Evolutionary conservation across 305 asterid species (phyloP).

Genomic region (Fraxinus greggii): DNA sequence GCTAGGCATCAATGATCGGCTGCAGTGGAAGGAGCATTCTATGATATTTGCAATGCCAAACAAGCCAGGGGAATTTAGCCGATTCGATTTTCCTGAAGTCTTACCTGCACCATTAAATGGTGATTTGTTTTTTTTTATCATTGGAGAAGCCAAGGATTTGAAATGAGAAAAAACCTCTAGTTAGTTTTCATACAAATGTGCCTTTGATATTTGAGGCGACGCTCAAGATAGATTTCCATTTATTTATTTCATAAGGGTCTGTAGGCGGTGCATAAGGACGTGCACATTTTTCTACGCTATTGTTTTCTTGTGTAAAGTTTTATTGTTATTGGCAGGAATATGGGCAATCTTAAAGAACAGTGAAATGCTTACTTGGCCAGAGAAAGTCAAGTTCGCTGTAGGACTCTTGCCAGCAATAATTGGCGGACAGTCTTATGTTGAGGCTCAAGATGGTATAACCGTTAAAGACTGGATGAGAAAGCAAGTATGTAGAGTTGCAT

Average conservation of each 20-base stretch:
- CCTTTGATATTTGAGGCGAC: not conserved
- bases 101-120: conserved; percentile 94
- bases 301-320: not conserved
- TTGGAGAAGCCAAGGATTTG: not conserved
- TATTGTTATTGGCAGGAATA: conserved; percentile 53
- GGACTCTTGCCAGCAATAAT: conserved; percentile 96
- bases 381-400: conserved; percentile 89
- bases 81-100: conserved; percentile 84
- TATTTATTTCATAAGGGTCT: conserved; percentile 4
- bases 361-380: conserved; percentile 99
- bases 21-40: conserved; percentile 71
- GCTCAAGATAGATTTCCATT: not conserved
- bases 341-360: conserved; percentile 92
- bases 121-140: conserved; percentile 29
- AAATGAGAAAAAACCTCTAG: not conserved
- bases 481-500: conserved; percentile 48
- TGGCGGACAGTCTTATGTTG: conserved; percentile 97
- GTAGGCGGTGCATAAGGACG: not conserved
- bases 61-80: conserved; percentile 96
- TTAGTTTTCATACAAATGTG: not conserved
- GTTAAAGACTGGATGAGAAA: conserved; percentile 96
- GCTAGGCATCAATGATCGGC: conserved; percentile 81
- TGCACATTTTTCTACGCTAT: not conserved
- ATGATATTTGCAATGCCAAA: conserved; percentile 99
- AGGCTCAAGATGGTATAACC: conserved; percentile 92